phyloP scores from a whole-genome alignment of 1,139 yeast genomes.

The Blastobotrys aristatus region DNA sequence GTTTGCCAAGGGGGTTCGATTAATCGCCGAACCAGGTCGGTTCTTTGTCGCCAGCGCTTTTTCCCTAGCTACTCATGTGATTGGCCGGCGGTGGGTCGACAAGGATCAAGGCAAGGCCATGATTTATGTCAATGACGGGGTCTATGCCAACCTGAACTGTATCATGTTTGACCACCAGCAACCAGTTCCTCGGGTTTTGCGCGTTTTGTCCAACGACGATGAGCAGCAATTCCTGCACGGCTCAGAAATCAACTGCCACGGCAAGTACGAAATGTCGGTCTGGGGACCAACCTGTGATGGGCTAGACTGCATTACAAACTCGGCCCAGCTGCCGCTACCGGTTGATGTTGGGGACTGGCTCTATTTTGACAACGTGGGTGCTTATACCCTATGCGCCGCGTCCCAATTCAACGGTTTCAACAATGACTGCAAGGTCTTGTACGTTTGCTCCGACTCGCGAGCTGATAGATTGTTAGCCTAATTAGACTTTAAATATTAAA shows the following conservation, averaged over 20 bases:
- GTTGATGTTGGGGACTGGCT: constrained; percentile 90
- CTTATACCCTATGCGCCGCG: constrained; percentile 90
- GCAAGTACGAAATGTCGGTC: constrained; percentile 46
- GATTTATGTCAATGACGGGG: constrained; percentile 90
- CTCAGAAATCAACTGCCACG: constrained; percentile 18
- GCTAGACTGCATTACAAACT: constrained; percentile 69
- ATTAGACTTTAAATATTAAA: neutral
- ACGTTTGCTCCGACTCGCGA: constrained; percentile 47
- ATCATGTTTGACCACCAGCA: constrained; percentile 87
- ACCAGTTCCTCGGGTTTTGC: constrained; percentile 65
- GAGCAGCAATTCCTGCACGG: constrained; percentile 15
- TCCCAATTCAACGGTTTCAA: constrained; percentile 83
- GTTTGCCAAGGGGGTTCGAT: constrained; percentile 44
- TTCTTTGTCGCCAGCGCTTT: constrained; percentile 83
- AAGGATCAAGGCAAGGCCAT: constrained; percentile 35
- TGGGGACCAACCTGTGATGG: constrained; percentile 99
- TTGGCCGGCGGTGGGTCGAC: constrained; percentile 60
- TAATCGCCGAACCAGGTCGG: constrained; percentile 95
- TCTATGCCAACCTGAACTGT: constrained; percentile 92
- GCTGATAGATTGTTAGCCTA: constrained; percentile 27
- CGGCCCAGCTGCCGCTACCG: constrained; percentile 49
- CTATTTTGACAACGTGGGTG: constrained; percentile 79
- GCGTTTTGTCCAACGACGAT: constrained; percentile 42
- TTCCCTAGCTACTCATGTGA: constrained; percentile 77
- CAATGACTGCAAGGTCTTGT: constrained; percentile 49